Percentiles rank a stretch among this genome's conserved stretches.
These are phyloP conservation scores for Tetrahymena malaccensis DNA, from an alignment of 73 alveolate genomes.

Conservation along the genomic window DNA sequence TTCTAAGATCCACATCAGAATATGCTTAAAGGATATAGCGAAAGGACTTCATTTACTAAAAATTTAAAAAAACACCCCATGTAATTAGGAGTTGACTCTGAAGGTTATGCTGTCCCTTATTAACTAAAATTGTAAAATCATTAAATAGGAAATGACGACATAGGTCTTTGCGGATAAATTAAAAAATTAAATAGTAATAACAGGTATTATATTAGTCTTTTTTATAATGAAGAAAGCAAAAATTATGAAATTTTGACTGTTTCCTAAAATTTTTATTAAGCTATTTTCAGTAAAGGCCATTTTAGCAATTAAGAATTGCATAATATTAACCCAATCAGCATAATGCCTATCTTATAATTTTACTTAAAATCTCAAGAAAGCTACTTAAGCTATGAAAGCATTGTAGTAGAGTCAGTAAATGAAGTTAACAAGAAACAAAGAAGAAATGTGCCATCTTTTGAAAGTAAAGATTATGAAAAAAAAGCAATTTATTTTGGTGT, in stretches of 20 bases:
- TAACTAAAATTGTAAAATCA: not conserved
- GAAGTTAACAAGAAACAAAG: not conserved
- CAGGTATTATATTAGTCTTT: not conserved
- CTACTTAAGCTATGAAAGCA: not conserved
- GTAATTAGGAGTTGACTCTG: not conserved
- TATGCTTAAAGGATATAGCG: not conserved
- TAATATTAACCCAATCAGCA: not conserved
- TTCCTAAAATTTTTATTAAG: not conserved
- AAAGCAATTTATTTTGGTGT: not conserved
- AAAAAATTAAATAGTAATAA: not conserved
- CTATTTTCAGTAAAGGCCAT: not conserved
- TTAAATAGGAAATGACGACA: not conserved
- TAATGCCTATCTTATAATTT: not conserved
- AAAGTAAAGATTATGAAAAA: not conserved
- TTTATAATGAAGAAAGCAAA: not conserved
- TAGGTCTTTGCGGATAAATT: not conserved
- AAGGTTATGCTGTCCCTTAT: not conserved
- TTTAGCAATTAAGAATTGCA: not conserved
- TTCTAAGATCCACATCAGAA: not conserved
- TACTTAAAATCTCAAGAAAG: not conserved
- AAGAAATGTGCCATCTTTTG: not conserved
- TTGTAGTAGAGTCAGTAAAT: not conserved
- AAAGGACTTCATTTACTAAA: not conserved
- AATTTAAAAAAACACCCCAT: not conserved
- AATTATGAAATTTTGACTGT: not conserved